Base-by-base conservation (phyloP, 768 basidiomycete genomes). In the Tylopilus plumbeoviolaceoides region DNA sequence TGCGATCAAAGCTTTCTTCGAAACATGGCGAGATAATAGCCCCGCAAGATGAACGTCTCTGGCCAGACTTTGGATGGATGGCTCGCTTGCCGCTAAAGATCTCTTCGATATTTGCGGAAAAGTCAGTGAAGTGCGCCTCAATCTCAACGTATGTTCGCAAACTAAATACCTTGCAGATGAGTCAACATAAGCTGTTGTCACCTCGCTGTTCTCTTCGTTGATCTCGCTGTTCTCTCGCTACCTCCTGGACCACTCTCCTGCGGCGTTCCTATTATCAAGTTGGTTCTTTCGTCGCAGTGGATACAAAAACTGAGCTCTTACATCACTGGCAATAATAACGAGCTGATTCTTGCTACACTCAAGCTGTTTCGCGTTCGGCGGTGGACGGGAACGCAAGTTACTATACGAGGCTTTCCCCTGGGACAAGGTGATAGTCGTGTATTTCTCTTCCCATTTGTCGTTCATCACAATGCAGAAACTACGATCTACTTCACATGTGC, bases 331-430 rank as follows among this genome's bases (percentile, higher is more conserved):
- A 69, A 77, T 4, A 78, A 86, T 44, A 82, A 80, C 23, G 88
- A 91, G 43, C 72, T 86, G 10, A 78, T 85, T 23, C 73, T 92
- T 8, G 77, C 79, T 0, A 79, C 85, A 0, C 67, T 93, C 51
- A 86, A 83, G 58, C 64, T 91, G 15, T 83, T 82, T 83, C 85
- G 63, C 66, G 0, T 91, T 86, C 62, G 84, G 77, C 2, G 78
- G 85, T 21, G 87, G 88, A 17, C 70, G 76, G 23, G 87, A 91
- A 56, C 76, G 79, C 47, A 85, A 80, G 56, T 61, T 73, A 0
- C 73, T 89, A 2, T 67, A 85, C 25, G 89, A 91, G 49, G 74
- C 74, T 0, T 89, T 92, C 67, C 79, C 81, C 7, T 92, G 90
- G 90, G 88, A 78, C 28, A 91, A 90, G 76, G 90, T 84, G 45